phyloP scores from a whole-genome alignment of 176 grass and related monocot genomes.

The Hordeum marinum region DNA sequence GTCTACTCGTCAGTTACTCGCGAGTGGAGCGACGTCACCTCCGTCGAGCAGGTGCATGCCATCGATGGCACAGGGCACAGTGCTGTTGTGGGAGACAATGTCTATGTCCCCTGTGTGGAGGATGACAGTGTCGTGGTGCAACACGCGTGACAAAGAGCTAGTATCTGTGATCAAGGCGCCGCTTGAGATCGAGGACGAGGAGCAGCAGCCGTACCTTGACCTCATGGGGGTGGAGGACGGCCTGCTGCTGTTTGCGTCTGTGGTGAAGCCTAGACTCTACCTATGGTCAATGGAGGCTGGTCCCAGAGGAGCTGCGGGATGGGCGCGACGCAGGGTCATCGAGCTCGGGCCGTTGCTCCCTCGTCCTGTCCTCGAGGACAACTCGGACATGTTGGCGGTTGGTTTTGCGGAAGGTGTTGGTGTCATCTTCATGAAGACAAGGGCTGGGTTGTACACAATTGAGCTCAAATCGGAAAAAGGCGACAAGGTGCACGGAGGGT shows the following conservation, averaged over 20 bases:
- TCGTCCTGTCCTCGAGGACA: neutral
- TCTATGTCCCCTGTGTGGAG: neutral
- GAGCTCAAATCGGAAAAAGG: neutral
- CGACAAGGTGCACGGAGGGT: neutral
- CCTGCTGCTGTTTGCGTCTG: neutral
- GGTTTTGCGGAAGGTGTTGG: neutral
- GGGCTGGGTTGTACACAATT: neutral
- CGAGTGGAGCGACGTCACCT: neutral
- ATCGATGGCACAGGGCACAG: neutral
- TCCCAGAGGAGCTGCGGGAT: neutral
- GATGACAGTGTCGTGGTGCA: neutral
- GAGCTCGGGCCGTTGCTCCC: neutral
- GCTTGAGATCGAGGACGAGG: neutral
- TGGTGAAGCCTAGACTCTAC: neutral
- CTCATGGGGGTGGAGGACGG: neutral
- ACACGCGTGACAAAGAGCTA: neutral
- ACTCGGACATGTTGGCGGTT: neutral
- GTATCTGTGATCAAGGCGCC: neutral
- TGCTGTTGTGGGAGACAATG: neutral
- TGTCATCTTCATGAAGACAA: neutral
- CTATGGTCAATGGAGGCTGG: neutral
- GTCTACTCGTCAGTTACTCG: neutral
- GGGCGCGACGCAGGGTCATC: neutral
- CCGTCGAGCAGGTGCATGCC: neutral
- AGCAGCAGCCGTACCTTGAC: neutral